Conservation (phyloP, 2,329 filamentous ascomycete genomes). For the Aureobasidium sp. region DNA sequence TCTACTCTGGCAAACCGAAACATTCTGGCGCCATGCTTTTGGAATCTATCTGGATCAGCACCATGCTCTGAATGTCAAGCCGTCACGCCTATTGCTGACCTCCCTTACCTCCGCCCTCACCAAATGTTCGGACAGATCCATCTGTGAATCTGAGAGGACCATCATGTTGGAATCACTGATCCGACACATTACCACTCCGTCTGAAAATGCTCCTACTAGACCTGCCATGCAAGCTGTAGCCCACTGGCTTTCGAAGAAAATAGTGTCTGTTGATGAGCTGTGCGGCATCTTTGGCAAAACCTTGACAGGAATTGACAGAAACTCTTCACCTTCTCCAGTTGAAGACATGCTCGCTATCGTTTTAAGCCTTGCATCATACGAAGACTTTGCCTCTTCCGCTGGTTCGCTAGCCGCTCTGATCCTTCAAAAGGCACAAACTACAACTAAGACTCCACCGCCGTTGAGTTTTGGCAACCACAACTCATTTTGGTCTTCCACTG, state of each 20-base stretch:
- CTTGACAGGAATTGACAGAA: background rate
- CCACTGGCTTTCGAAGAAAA: conserved; percentile 56
- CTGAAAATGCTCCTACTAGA: conserved; percentile 44
- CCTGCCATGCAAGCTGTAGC: conserved; percentile 62
- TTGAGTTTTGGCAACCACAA: conserved; percentile 8
- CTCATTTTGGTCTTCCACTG: conserved; percentile 33
- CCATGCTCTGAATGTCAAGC: conserved; percentile 40
- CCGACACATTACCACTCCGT: conserved; percentile 24
- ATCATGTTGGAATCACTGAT: conserved; percentile 7
- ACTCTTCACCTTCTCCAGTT: background rate
- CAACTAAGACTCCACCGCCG: background rate
- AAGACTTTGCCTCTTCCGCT: conserved; percentile 26
- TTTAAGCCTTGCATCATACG: conserved; percentile 16
- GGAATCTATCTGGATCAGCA: conserved; percentile 37
- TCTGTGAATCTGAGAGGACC: background rate
- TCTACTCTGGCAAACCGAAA: conserved; percentile 28
- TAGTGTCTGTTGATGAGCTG: conserved; percentile 33
- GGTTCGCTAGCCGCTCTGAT: conserved; percentile 13
- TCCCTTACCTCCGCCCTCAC: conserved; percentile 33
- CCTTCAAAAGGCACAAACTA: conserved; percentile 23
- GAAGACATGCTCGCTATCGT: background rate
- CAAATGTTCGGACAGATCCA: conserved; percentile 22
- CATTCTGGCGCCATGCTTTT: conserved; percentile 34
- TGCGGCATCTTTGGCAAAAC: background rate
- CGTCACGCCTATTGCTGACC: conserved; percentile 39